phyloP scores from a whole-genome alignment of 345 rosid genomes.

The Conringia planisiliqua region DNA sequence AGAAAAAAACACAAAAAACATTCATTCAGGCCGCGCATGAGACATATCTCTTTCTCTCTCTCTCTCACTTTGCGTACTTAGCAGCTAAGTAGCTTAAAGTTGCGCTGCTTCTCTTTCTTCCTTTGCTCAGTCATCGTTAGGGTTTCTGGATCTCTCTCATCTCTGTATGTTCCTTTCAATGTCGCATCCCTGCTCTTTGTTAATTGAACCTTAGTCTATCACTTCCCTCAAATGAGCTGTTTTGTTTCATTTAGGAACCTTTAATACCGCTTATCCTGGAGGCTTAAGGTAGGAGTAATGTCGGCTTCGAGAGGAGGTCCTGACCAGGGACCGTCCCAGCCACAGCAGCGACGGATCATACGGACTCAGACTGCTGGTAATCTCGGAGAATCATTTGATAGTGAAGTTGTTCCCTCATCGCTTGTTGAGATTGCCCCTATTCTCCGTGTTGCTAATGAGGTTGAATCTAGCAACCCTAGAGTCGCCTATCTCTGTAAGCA shows the following conservation, averaged over 20 bases:
- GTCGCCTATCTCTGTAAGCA: conserved; percentile 96
- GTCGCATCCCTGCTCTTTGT: conserved; percentile 7
- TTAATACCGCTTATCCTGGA: conserved; percentile 14
- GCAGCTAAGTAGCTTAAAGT: conserved; percentile 46
- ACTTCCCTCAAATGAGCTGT: neutral
- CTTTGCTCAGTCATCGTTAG: conserved; percentile 24
- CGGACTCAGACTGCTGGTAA: conserved; percentile 95
- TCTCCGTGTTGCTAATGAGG: conserved; percentile 99
- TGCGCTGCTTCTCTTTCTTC: conserved; percentile 19
- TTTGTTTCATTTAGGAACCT: neutral
- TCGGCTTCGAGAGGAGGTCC: conserved; percentile 52
- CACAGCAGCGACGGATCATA: conserved; percentile 53
- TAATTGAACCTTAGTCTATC: neutral
- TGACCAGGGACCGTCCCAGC: conserved; percentile 45
- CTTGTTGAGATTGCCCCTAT: conserved; percentile 94
- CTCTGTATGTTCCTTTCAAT: conserved; percentile 11
- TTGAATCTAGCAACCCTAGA: conserved; percentile 82
- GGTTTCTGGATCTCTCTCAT: conserved; percentile 29
- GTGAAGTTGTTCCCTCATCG: conserved; percentile 97
- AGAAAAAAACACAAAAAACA: conserved; percentile 18
- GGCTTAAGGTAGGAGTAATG: conserved; percentile 34
- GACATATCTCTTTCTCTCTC: neutral
- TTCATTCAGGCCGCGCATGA: neutral
- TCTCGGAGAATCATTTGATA: conserved; percentile 90
- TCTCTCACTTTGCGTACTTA: conserved; percentile 37